A percentile compares a stretch with the other conserved stretches of the same genome.
Conservation (phyloP, 768 basidiomycete genomes). For the Tricholoma sp. region DNA sequence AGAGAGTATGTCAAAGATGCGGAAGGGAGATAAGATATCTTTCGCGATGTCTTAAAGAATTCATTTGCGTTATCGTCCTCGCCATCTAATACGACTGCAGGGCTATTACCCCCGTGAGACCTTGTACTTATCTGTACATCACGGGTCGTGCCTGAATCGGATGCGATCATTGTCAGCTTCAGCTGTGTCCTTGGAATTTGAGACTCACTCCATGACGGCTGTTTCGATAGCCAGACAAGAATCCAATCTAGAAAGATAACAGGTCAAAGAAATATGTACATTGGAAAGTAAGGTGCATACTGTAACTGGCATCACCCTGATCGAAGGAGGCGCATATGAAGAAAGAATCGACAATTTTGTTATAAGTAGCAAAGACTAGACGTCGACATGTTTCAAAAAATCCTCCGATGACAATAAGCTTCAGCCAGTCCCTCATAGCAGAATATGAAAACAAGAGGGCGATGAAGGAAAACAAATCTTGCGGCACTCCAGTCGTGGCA, state of each 20-base stretch:
- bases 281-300: constrained; percentile 9
- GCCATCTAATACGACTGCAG: constrained; percentile 21
- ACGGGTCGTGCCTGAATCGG: constrained; percentile 35
- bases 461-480: constrained; percentile 11
- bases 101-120: constrained; percentile 20
- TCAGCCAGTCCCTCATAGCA: constrained; percentile 46
- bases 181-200: not conserved
- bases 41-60: constrained; percentile 13
- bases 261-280: not conserved
- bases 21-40: constrained; percentile 28
- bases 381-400: constrained; percentile 46
- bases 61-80: constrained; percentile 17
- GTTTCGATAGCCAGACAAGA: constrained; percentile 51
- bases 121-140: constrained; percentile 43
- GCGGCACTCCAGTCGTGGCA: not conserved
- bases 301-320: constrained; percentile 28
- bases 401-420: constrained; percentile 48
- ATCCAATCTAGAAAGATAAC: constrained; percentile 42
- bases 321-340: constrained; percentile 50
- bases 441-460: constrained; percentile 30
- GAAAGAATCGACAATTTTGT: constrained; percentile 34
- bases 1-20: constrained; percentile 28
- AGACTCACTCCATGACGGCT: constrained; percentile 47
- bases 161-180: not conserved
- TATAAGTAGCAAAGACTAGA: constrained; percentile 29